These are phyloP conservation scores for Zygoascus ofunaensis DNA, from an alignment of 805 yeast genomes.

Conservation along the genomic window DNA sequence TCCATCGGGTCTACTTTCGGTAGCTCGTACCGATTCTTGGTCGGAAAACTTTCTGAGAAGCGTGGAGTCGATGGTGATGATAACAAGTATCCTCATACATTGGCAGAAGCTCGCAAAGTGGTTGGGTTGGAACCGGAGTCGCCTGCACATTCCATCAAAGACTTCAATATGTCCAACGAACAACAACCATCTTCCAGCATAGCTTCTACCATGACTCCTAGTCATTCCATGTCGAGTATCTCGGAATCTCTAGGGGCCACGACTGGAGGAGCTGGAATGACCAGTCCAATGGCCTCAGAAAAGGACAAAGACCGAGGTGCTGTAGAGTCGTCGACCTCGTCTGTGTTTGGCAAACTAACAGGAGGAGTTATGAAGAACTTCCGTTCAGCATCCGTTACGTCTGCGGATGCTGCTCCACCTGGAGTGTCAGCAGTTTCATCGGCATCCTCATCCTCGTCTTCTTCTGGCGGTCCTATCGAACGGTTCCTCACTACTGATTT, in stretches of 20 bases:
- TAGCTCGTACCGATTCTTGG: conserved; percentile 25
- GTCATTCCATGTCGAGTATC: conserved; percentile 4
- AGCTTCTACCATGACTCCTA: not conserved
- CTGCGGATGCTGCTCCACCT: not conserved
- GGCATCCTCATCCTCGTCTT: no score
- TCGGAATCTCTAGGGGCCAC: not conserved
- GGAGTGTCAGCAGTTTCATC: no score
- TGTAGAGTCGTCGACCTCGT: not conserved
- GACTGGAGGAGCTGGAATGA: not conserved
- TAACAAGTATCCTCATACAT: conserved; percentile 16
- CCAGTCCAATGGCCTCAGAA: not conserved
- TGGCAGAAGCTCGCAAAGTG: conserved; percentile 20
- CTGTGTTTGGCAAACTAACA: conserved; percentile 9
- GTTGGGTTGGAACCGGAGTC: conserved; percentile 17
- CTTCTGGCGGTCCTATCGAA: conserved; percentile 14
- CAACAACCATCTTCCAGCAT: not conserved
- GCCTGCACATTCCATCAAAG: not conserved
- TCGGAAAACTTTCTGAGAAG: conserved; percentile 20
- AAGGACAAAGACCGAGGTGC: not conserved
- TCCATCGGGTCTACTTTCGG: conserved; percentile 28
- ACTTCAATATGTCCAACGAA: not conserved
- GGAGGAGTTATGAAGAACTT: conserved; percentile 14
- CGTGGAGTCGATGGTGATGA: conserved; percentile 6
- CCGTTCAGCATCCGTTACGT: conserved; percentile 10
- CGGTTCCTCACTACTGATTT: conserved; percentile 19